Conservation (phyloP, 306 rosid species). For the Vigna hirtella region DNA sequence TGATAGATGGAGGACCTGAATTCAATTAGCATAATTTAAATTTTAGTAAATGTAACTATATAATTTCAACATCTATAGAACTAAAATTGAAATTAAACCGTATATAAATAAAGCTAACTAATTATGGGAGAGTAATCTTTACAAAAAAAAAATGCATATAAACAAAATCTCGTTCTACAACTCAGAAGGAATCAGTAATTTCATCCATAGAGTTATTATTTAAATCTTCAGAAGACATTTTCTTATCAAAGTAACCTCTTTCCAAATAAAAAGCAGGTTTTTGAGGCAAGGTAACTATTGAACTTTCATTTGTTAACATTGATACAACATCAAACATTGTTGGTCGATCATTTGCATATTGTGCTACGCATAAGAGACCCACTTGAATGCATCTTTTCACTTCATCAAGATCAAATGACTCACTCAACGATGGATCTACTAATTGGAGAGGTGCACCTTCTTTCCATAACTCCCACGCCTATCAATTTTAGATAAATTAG, state of each 20-base stretch:
- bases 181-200: not conserved
- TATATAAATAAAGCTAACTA: too few relatives aligned
- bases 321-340: not conserved
- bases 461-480: not conserved
- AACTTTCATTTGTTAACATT: not conserved
- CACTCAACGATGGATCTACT: not conserved
- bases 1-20: too few relatives aligned
- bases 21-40: too few relatives aligned
- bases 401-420: not conserved
- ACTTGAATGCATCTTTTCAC: not conserved
- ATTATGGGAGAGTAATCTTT: too few relatives aligned
- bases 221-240: not conserved
- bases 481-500: not conserved
- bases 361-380: not conserved
- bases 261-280: not conserved
- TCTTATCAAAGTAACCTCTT: not conserved
- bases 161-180: too few relatives aligned
- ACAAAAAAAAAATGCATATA: too few relatives aligned
- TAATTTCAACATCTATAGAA: too few relatives aligned
- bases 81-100: too few relatives aligned
- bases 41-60: too few relatives aligned
- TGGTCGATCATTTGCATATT: not conserved
- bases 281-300: not conserved
- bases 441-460: not conserved
- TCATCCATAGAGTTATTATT: not conserved